Conservation (phyloP, 148 eudicot genomes). For the Cornus kousa region DNA sequence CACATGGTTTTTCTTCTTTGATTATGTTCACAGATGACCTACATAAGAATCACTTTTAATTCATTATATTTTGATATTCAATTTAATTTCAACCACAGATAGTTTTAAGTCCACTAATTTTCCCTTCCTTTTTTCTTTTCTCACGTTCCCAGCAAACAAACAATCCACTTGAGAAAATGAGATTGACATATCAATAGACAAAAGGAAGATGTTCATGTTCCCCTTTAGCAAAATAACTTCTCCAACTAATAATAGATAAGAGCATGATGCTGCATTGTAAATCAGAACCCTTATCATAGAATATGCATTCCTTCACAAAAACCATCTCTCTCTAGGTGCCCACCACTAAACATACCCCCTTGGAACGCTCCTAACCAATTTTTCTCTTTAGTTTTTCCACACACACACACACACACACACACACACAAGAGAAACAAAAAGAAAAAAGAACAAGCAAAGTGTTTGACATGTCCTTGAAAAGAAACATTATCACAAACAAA, state of each 20-base stretch:
- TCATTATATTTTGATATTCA: not conserved
- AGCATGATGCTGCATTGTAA: no score
- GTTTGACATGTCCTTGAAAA: not conserved
- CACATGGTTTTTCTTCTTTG: not conserved
- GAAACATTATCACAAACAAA: conserved; percentile 8
- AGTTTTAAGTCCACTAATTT: no score
- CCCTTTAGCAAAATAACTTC: not conserved
- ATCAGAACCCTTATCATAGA: not conserved
- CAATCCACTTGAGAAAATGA: not conserved
- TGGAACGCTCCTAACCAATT: not conserved
- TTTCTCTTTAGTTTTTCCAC: not conserved
- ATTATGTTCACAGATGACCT: not conserved
- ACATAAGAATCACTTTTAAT: not conserved
- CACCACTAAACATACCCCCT: not conserved
- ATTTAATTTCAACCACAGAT: not conserved
- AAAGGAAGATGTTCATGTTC: not conserved
- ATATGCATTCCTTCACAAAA: not conserved
- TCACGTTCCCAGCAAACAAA: not conserved
- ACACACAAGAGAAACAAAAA: not conserved
- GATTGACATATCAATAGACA: not conserved
- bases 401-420: not conserved
- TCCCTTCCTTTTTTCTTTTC: not conserved
- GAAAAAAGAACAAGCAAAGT: not conserved
- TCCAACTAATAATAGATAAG: not conserved
- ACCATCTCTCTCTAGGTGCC: not conserved